Base-by-base conservation (phyloP, 257 asterid species). In the Solanum pinnatisectum region DNA sequence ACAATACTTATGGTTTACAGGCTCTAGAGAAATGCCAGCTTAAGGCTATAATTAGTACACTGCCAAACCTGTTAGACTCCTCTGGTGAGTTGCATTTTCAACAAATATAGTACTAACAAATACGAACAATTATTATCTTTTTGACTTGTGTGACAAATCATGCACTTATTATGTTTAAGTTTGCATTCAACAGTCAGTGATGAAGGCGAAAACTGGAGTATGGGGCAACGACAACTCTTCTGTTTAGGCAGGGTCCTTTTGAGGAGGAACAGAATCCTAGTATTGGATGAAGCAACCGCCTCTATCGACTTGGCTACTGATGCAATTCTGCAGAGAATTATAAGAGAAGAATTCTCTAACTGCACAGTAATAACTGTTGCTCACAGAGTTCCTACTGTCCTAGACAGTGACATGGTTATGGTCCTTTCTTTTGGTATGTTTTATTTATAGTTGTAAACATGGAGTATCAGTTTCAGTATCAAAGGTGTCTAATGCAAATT, bases 271-370 rank as follows among this genome's bases (percentile, higher is more conserved):
- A 91, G 86, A 79, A 91, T 96, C 46, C 89, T 96, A 49, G 97
- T 96, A 74, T 95, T 94, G 18, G 99, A 96, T 22, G 99, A 96
- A 92, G 99, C 98, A 74, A 95, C 99, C 1, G 99, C 99, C 56
- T 96, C 98, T 1, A 96, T 96, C 8, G 98, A 96, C 93, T 94
- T 96, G 1, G 88, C 96, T 4, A 96, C 98, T 2, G 98, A 96
- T 88, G 90, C 96, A 49, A 92, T 93, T 32, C 70, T 96, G 84
- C 98, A 96, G 93, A 93, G 79, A 87, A 92, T 94, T 15, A 96
- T 96, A 39, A 92, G 98, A 70, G 90, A 92, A 88, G 96, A 96
- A 86, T 96, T 96, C 90, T 92, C 92, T 2, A 87, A 92, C 23
- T 92, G 98, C 78, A 95, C 95, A 0, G 98, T 96, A 2, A 87